phyloP scores from a whole-genome alignment of 1,139 yeast species.

The Saccharomyces pastorianus region DNA sequence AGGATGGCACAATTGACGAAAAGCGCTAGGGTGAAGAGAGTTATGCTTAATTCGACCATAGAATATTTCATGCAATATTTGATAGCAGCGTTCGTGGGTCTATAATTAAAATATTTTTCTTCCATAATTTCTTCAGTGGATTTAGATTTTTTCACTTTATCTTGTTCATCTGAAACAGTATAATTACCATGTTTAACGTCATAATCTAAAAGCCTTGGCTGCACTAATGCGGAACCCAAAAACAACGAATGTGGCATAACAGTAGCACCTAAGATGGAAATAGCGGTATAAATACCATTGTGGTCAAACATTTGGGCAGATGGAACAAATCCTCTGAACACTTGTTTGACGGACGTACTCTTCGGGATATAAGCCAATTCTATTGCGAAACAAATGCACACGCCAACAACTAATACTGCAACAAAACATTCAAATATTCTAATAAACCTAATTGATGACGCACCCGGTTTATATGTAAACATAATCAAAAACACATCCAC shows the following conservation, averaged over 20 bases:
- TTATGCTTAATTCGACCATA: slow-evolving; percentile 53
- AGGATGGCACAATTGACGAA: slow-evolving; percentile 74
- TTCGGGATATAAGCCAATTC: slow-evolving; percentile 52
- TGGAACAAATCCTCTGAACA: slow-evolving; percentile 68
- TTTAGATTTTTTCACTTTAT: slow-evolving; percentile 12
- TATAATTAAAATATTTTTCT: slow-evolving; percentile 35
- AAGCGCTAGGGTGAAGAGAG: slow-evolving; percentile 64
- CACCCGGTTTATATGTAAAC: slow-evolving; percentile 66
- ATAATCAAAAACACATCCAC: slow-evolving; percentile 66
- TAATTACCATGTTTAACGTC: slow-evolving; percentile 44
- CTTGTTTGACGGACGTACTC: slow-evolving; percentile 39
- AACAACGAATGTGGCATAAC: slow-evolving; percentile 78
- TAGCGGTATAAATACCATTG: slow-evolving; percentile 62
- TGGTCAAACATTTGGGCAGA: slow-evolving; percentile 54
- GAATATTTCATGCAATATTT: slow-evolving; percentile 60
- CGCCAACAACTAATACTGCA: slow-evolving; percentile 57
- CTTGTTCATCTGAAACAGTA: slow-evolving; percentile 15
- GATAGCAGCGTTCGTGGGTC: slow-evolving; percentile 59
- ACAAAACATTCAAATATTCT: slow-evolving; percentile 60
- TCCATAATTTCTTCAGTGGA: slow-evolving; percentile 17
- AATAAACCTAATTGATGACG: slow-evolving; percentile 54
- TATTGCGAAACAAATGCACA: slow-evolving; percentile 63
- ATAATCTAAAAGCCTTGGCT: slow-evolving; percentile 58
- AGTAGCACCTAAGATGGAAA: slow-evolving; percentile 74
- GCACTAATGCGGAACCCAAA: slow-evolving; percentile 68